Conservation (phyloP, 2,329 filamentous ascomycete genomes). For the Clonostachys sp. region DNA sequence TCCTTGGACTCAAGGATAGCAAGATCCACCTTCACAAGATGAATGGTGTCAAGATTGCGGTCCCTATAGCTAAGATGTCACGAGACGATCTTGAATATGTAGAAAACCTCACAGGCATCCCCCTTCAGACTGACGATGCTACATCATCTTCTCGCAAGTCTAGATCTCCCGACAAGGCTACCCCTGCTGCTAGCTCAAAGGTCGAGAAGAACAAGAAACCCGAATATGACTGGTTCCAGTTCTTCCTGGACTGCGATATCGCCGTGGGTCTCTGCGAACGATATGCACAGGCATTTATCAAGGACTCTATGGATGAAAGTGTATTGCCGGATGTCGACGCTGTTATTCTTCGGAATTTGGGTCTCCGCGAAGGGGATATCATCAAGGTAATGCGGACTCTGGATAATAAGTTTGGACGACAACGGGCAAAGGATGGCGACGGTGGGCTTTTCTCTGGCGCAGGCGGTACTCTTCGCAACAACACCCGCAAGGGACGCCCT, state of each 20-base stretch:
- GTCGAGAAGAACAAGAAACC: conserved; percentile 58
- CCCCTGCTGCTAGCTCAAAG: conserved; percentile 49
- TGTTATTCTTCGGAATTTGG: conserved; percentile 76
- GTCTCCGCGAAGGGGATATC: conserved; percentile 94
- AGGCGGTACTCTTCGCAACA: conserved; percentile 87
- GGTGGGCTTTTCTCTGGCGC: conserved; percentile 86
- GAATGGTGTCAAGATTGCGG: conserved; percentile 97
- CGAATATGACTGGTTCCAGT: conserved; percentile 98
- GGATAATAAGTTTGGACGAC: conserved; percentile 74
- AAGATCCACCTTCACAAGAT: conserved; percentile 98
- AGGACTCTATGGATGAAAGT: conserved; percentile 94
- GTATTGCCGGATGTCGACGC: conserved; percentile 86
- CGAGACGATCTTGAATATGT: conserved; percentile 93
- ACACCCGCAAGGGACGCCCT: conserved; percentile 87
- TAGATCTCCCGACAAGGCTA: conserved; percentile 21
- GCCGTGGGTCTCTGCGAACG: conserved; percentile 90
- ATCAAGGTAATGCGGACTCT: conserved; percentile 89
- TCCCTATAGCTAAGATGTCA: conserved; percentile 94
- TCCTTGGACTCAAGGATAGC: conserved; percentile 87
- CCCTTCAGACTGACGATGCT: conserved; percentile 91
- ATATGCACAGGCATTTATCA: conserved; percentile 83
- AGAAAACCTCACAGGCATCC: conserved; percentile 80
- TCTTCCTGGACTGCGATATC: conserved; percentile 91
- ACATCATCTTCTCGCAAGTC: conserved; percentile 74
- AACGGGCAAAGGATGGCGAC: conserved; percentile 50